These are phyloP conservation scores for Ophiostoma himal-ulmi DNA, from an alignment of 2,329 filamentous ascomycete genomes.

Conservation along the genomic window DNA sequence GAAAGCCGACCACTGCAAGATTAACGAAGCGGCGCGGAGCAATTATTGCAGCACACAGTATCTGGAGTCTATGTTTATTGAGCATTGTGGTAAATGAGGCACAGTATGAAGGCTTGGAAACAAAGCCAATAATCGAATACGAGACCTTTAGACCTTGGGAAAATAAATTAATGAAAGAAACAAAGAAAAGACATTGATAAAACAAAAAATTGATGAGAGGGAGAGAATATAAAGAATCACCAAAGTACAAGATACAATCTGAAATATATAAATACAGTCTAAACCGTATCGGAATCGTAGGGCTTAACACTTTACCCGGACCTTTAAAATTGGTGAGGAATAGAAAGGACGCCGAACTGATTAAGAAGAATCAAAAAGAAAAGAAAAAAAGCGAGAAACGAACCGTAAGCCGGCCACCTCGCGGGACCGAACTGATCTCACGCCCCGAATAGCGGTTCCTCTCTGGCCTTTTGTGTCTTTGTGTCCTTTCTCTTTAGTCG, in stretches of 20 bases:
- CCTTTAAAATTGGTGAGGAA: neutral
- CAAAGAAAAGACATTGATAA: neutral
- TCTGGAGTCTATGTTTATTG: neutral
- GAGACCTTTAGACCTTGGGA: too few relatives aligned
- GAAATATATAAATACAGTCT: neutral
- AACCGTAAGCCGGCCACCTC: neutral
- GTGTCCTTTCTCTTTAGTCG: neutral
- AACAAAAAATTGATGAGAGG: neutral
- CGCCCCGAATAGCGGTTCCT: neutral
- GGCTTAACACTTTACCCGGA: too few relatives aligned
- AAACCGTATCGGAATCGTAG: neutral
- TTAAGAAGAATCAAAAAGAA: neutral
- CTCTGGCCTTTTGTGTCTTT: neutral
- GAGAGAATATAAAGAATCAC: neutral
- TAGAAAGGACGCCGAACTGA: neutral
- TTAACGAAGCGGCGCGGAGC: neutral
- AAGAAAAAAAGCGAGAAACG: neutral
- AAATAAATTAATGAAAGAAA: neutral
- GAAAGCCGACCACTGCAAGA: neutral
- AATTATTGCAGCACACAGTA: constrained; percentile 9
- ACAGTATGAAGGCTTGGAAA: neutral
- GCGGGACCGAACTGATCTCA: neutral
- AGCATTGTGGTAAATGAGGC: neutral
- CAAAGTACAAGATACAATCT: neutral
- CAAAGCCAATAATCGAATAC: too few relatives aligned